These are phyloP conservation scores for Lyophyllum decastes DNA, from an alignment of 768 basidiomycete species.

Conservation along the genomic window DNA sequence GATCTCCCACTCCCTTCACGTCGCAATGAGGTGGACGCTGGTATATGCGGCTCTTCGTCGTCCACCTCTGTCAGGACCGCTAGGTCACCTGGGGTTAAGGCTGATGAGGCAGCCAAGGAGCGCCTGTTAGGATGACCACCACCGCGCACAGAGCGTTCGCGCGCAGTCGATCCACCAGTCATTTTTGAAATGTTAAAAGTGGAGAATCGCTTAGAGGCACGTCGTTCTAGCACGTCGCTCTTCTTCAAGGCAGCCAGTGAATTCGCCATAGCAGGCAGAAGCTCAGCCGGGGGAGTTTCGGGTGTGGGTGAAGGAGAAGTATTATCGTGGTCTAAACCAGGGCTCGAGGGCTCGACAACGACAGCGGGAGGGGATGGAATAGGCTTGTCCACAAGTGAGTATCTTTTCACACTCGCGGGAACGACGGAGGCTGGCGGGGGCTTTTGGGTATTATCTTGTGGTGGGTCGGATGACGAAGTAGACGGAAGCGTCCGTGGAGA, in stretches of 20 bases:
- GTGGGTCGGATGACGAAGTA: constrained; percentile 4
- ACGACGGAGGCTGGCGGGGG: constrained; percentile 40
- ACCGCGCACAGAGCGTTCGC: constrained; percentile 49
- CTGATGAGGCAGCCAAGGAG: constrained; percentile 63
- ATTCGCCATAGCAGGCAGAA: constrained; percentile 67
- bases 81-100: constrained; percentile 70
- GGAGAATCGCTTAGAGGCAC: constrained; percentile 95
- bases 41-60: constrained; percentile 48
- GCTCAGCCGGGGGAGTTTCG: constrained; percentile 38
- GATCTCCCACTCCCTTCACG: constrained; percentile 27
- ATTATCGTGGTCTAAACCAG: constrained; percentile 34
- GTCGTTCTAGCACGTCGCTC: constrained; percentile 81
- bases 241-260: constrained; percentile 89
- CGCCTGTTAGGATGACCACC: constrained; percentile 57
- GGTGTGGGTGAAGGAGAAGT: constrained; percentile 35
- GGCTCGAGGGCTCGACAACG: constrained; percentile 55
- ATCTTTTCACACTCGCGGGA: constrained; percentile 74
- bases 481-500: constrained; percentile 6
- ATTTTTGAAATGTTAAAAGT: constrained; percentile 94
- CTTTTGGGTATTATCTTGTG: constrained; percentile 15
- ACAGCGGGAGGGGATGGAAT: constrained; percentile 39
- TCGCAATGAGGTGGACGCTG: constrained; percentile 22
- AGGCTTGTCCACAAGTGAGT: constrained; percentile 78
- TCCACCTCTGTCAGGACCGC: constrained; percentile 76
- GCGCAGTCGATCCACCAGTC: constrained; percentile 56